These are phyloP conservation scores for Leccinum subtestaceum DNA, from an alignment of 768 basidiomycete genomes.

Conservation along the genomic window DNA sequence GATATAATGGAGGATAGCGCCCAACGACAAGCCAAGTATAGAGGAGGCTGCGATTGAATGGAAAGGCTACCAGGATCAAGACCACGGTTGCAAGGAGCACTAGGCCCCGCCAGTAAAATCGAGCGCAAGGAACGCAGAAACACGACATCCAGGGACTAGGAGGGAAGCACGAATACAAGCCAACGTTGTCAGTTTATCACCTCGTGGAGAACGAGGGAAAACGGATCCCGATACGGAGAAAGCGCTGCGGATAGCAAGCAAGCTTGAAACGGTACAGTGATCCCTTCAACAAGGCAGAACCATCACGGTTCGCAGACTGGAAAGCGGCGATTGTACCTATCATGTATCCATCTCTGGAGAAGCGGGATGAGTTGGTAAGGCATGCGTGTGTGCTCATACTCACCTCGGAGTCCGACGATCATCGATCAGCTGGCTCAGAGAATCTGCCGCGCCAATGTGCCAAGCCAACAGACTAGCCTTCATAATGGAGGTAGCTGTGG, in stretches of 20 bases:
- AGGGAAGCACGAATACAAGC: background rate
- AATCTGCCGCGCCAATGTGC: background rate
- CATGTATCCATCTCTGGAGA: background rate
- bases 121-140: background rate
- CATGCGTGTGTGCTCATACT: background rate
- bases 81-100: slow-evolving; percentile 6
- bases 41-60: slow-evolving; percentile 23
- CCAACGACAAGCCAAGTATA: slow-evolving; percentile 11
- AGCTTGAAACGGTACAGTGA: background rate
- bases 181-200: background rate
- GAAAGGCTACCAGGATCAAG: slow-evolving; percentile 18
- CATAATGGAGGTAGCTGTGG: background rate
- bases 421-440: background rate
- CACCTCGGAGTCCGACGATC: background rate
- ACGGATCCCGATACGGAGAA: background rate
- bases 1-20: slow-evolving; percentile 41
- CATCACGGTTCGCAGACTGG: background rate
- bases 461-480: background rate
- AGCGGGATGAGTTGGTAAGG: background rate
- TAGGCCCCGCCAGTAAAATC: slow-evolving; percentile 1
- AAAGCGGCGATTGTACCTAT: background rate
- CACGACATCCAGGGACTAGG: slow-evolving; percentile 1
- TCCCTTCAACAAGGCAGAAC: background rate
- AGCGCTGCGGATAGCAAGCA: background rate
- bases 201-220: background rate